These are phyloP conservation scores for Gaultheria prostrata DNA, from an alignment of 148 eudicot species.

Conservation along the genomic window DNA sequence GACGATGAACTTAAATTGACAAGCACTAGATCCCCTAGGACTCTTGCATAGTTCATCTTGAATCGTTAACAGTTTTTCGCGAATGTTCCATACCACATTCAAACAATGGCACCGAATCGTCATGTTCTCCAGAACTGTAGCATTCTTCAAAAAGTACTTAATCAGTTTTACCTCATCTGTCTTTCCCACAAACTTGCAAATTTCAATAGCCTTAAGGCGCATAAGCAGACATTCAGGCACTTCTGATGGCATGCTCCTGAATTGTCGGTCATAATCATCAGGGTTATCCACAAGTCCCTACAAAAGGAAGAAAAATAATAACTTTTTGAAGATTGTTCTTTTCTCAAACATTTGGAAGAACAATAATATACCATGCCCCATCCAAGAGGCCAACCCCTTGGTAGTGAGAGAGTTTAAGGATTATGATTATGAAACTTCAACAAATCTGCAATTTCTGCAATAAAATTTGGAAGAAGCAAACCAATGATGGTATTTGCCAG, in stretches of 20 bases:
- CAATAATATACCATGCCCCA: neutral
- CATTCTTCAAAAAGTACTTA: conserved; percentile 19
- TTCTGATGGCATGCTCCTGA: conserved; percentile 12
- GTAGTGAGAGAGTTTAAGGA: neutral
- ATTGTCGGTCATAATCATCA: neutral
- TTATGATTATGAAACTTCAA: neutral
- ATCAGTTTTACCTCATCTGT: conserved; percentile 8
- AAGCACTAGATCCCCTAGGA: conserved; percentile 7
- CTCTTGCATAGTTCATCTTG: neutral
- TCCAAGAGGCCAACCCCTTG: neutral
- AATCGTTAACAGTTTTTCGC: neutral
- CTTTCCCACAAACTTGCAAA: neutral
- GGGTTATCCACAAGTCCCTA: conserved; percentile 11
- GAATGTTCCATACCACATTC: conserved; percentile 2
- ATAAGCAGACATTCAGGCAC: conserved; percentile 20
- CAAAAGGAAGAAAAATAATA: neutral
- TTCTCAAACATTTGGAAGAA: neutral
- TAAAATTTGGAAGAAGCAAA: neutral
- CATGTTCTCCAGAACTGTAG: conserved; percentile 14
- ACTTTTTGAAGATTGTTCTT: neutral
- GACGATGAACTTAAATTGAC: conserved; percentile 1
- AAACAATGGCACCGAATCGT: conserved; percentile 6
- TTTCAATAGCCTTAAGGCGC: conserved; percentile 13
- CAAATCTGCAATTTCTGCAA: neutral
- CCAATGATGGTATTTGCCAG: neutral